Percentiles rank a stretch among this genome's conserved stretches.
phyloP scores from a whole-genome alignment of 192 early-diverging fungal species.

The Coemansia sp. region DNA sequence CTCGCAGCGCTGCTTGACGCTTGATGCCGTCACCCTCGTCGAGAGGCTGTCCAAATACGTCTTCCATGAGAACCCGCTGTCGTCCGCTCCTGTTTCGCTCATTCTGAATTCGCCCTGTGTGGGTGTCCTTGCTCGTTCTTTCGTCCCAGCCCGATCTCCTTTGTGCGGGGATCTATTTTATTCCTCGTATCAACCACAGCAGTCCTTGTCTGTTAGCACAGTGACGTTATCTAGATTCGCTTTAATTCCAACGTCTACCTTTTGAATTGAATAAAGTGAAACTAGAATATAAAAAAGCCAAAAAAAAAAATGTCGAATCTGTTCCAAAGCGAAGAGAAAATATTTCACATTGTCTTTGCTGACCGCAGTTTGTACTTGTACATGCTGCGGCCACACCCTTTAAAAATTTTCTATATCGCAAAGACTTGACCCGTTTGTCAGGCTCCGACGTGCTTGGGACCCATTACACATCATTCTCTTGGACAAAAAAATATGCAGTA shows the following conservation, averaged over 20 bases:
- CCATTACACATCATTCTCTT: not conserved
- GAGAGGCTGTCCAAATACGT: constrained; percentile 55
- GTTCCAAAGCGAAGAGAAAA: not conserved
- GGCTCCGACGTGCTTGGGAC: not conserved
- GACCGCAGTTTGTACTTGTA: not conserved
- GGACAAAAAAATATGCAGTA: not conserved
- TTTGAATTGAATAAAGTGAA: too few relatives aligned
- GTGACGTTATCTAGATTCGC: too few relatives aligned
- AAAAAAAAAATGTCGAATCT: not conserved
- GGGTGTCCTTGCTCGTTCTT: not conserved
- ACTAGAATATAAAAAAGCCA: not conserved
- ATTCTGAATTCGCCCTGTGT: constrained; percentile 5
- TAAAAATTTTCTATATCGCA: not conserved
- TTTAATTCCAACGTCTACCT: too few relatives aligned
- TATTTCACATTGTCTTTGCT: not conserved
- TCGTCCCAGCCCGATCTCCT: too few relatives aligned
- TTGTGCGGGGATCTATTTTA: too few relatives aligned
- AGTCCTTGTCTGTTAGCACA: too few relatives aligned
- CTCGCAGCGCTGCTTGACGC: constrained; percentile 52
- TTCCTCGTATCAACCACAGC: too few relatives aligned
- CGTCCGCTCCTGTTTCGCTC: constrained; percentile 11
- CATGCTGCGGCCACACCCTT: not conserved
- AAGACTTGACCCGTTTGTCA: not conserved
- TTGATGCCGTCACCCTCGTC: constrained; percentile 53
- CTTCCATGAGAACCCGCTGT: constrained; percentile 53